Conservation (phyloP, 2,329 filamentous ascomycete genomes). For the Coniochaeta sp. region DNA sequence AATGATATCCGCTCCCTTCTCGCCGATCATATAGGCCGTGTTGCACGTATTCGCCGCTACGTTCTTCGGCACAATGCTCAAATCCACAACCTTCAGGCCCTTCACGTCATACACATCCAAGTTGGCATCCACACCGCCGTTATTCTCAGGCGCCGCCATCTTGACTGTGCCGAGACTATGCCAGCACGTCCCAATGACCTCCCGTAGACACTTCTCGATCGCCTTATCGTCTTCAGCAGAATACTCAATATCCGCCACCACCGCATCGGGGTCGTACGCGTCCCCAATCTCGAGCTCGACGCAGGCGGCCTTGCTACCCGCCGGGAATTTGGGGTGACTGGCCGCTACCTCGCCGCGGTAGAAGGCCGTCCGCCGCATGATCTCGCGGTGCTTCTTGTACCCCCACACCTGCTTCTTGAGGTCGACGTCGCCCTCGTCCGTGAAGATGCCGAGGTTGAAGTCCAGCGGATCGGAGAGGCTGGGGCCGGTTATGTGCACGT, state of each 20-base stretch:
- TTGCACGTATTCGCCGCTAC: conserved; percentile 39
- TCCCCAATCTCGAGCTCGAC: conserved; percentile 18
- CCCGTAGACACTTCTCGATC: conserved; percentile 33
- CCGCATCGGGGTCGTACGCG: neutral
- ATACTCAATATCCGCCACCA: neutral
- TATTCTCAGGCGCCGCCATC: conserved; percentile 30
- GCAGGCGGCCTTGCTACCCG: conserved; percentile 29
- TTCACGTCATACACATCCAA: conserved; percentile 32
- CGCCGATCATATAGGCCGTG: conserved; percentile 39
- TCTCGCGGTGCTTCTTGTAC: conserved; percentile 53
- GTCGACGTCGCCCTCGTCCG: conserved; percentile 43
- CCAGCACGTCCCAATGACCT: conserved; percentile 31
- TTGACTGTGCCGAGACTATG: conserved; percentile 32
- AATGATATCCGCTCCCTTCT: conserved; percentile 36
- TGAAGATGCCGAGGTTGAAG: conserved; percentile 52
- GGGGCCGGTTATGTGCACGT: conserved; percentile 49
- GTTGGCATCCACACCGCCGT: conserved; percentile 32
- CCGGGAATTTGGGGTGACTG: conserved; percentile 35
- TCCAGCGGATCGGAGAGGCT: conserved; percentile 35
- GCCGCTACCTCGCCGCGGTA: conserved; percentile 38
- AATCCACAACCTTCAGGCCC: conserved; percentile 30
- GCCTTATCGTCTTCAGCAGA: conserved; percentile 34
- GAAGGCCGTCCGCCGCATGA: conserved; percentile 40
- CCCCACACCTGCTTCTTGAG: conserved; percentile 52
- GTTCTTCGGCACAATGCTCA: conserved; percentile 26